Conservation (phyloP, 2,329 filamentous ascomycete species). For the Rachicladosporium sp. region DNA sequence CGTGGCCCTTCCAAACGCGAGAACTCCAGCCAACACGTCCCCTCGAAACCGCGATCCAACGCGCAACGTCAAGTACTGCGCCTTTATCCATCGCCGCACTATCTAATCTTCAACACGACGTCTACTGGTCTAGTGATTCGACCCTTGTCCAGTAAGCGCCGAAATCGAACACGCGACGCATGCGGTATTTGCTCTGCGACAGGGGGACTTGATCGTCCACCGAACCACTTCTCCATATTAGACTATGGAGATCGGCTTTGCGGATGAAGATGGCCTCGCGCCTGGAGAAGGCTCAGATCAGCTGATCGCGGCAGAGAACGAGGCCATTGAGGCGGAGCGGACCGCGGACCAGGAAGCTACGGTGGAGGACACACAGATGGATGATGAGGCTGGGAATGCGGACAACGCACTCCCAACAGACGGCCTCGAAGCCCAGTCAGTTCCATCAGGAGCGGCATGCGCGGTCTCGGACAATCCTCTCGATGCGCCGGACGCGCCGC, state of each 20-base stretch:
- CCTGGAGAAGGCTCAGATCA: slow-evolving; percentile 23
- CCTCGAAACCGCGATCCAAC: too few relatives aligned
- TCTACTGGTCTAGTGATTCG: too few relatives aligned
- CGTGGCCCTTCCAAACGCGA: too few relatives aligned
- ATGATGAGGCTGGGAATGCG: slow-evolving; percentile 16
- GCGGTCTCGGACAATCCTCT: slow-evolving; percentile 26
- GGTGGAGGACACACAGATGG: slow-evolving; percentile 22
- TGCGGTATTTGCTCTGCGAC: slow-evolving; percentile 2
- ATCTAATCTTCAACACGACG: too few relatives aligned
- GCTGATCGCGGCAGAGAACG: slow-evolving; percentile 24
- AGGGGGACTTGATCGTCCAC: background rate
- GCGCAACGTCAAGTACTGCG: too few relatives aligned
- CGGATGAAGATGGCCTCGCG: slow-evolving; percentile 19
- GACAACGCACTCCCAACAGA: slow-evolving; percentile 11
- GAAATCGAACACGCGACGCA: too few relatives aligned
- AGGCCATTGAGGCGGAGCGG: slow-evolving; percentile 18
- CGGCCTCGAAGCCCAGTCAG: slow-evolving; percentile 8
- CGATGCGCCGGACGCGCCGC: slow-evolving; percentile 24
- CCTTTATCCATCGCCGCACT: too few relatives aligned
- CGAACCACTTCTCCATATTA: background rate
- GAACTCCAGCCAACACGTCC: too few relatives aligned
- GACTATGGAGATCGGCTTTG: slow-evolving; percentile 14
- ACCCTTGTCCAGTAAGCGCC: too few relatives aligned
- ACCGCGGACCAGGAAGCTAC: slow-evolving; percentile 11
- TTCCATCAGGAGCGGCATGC: background rate